Conservation (phyloP, 208 protist species). For the Trypanosoma theileri region DNA sequence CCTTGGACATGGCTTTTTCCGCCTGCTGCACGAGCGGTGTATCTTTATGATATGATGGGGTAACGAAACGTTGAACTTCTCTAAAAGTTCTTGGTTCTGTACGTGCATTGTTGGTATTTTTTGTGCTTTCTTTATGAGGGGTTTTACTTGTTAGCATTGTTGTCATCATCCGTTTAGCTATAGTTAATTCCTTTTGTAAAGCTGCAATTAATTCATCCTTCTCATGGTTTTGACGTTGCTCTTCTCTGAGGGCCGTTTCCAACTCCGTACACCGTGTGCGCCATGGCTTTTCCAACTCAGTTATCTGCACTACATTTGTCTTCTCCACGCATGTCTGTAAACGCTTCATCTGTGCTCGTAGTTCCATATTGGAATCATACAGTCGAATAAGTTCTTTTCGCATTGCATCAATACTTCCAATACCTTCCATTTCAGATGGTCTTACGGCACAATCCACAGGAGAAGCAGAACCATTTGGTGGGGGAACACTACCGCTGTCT, state of each 20-base stretch:
- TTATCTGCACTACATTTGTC: not conserved
- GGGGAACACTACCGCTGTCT: constrained; percentile 17
- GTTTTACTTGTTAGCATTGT: no score
- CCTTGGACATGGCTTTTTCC: not conserved
- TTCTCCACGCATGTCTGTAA: not conserved
- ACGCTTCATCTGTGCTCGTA: constrained; percentile 6
- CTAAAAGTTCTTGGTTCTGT: no score
- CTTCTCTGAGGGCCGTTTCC: not conserved
- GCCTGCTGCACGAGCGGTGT: no score
- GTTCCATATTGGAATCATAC: constrained; percentile 18
- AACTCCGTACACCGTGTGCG: constrained; percentile 6
- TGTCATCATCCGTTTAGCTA: no score
- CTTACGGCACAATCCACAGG: not conserved
- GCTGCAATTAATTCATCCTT: constrained; percentile 1
- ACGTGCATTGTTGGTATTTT: no score
- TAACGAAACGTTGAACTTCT: no score
- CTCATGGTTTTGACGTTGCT: not conserved
- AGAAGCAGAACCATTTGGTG: constrained; percentile 17
- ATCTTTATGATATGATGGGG: no score
- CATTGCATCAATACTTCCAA: constrained; percentile 3
- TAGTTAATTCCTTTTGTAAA: not conserved
- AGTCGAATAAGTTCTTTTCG: constrained; percentile 20
- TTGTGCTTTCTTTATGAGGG: no score
- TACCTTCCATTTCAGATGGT: not conserved
- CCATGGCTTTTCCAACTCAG: not conserved